Evolutionary conservation across 768 basidiomycete genomes (phyloP).

Genomic region (Coprinopsis marcescibilis): DNA sequence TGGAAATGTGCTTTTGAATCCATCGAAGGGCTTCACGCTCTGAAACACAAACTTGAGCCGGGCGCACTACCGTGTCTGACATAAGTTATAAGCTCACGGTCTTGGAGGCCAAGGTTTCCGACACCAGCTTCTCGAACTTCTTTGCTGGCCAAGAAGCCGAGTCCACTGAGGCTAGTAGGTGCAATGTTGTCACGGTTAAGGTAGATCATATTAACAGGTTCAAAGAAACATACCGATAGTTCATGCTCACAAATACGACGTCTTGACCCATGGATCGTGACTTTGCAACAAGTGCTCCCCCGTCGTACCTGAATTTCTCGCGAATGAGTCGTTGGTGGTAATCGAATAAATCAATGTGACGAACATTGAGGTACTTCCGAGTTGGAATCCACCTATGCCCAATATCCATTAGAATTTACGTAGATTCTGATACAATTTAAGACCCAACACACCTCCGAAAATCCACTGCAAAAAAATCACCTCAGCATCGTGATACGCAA

Average conservation of each 20-base stretch:
- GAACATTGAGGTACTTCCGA: conserved; percentile 32
- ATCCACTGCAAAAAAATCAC: conserved; percentile 37
- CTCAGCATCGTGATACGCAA: neutral
- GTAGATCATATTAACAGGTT: too few species aligned
- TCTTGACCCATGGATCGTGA: conserved; percentile 39
- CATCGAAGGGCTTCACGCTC: conserved; percentile 55
- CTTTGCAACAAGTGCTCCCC: conserved; percentile 35
- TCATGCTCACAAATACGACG: conserved; percentile 49
- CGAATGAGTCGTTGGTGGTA: neutral
- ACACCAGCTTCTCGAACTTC: conserved; percentile 47
- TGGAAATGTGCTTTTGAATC: conserved; percentile 59
- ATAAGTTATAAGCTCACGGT: conserved; percentile 37
- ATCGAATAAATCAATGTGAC: conserved; percentile 3
- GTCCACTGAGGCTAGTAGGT: conserved; percentile 23
- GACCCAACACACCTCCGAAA: conserved; percentile 28
- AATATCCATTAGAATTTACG: neutral
- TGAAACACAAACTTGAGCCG: conserved; percentile 22
- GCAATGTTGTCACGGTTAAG: neutral
- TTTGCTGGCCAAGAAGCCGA: conserved; percentile 47
- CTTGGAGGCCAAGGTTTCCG: conserved; percentile 62
- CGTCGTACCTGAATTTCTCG: conserved; percentile 32
- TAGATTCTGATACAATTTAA: neutral
- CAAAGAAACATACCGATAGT: conserved; percentile 33
- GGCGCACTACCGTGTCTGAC: neutral
- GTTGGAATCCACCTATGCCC: conserved; percentile 35